Base-by-base conservation (phyloP, 768 basidiomycete genomes). In the Fomitopsis pulvina region DNA sequence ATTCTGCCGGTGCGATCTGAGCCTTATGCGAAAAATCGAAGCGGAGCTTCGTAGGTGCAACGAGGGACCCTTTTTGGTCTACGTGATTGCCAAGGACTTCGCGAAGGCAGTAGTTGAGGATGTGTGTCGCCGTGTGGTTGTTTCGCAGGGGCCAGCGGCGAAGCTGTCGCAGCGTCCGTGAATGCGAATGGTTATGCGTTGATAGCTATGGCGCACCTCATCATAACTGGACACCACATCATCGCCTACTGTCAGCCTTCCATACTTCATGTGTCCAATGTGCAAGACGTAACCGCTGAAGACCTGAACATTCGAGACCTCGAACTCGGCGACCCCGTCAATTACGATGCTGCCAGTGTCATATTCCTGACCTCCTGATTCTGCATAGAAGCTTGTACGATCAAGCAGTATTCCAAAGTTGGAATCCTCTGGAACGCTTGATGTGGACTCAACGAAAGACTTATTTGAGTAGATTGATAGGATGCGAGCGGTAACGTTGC, bases 1-100 rank as follows among this genome's bases (percentile, higher is more conserved):
- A 76, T 45, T 98, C 94, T 2, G 79, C 66, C 1, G 80, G 65
- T n/a, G 79, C 65, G 53, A 98, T 87, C 52, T 83, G 84, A 2
- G 90, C 77, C 66, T 96, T 97, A 72, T 99, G 96, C 16, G 92
- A 94, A 68, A 98, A 99, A 68, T 99, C 96, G 69, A 99, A 99
- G 16, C 96, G 91, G 22, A 99, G 80, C 67, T 96, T 97, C 21
- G 84, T 81, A 0, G 93, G 92, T 1, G 96, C 93, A 54, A 99
- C 96, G 41, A 99, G 81, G 3, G 96, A 98, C 27, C 96, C 96
- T 64, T 90, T 96, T 66, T 99, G 96, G 66, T 98, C 96, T 52
- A 98, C 86, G 61, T 98, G 96, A 64, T 97, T 93, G 22, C 96
- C 96, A 10, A 98, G 82, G 10, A 92, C 80, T 62, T 98, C 96